Conservation (phyloP, 306 rosid genomes). For the Hippophae rhamnoides region DNA sequence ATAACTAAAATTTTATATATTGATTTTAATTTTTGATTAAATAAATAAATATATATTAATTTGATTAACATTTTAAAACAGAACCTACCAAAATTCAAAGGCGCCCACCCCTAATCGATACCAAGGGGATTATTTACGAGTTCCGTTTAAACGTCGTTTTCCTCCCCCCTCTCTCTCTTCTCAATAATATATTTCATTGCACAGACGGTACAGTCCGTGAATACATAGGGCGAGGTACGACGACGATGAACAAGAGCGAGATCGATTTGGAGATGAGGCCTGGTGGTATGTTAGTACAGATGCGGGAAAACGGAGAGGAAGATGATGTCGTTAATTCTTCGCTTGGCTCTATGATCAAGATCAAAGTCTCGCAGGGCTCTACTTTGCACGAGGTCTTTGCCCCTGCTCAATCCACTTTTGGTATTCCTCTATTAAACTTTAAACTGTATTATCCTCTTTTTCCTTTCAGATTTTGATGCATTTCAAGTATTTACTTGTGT, state of each 20-base stretch:
- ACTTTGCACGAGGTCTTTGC: conserved; percentile 23
- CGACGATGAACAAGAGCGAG: conserved; percentile 19
- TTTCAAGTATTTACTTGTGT: background rate
- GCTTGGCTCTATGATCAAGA: conserved; percentile 24
- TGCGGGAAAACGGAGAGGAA: conserved; percentile 22
- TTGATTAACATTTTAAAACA: no score
- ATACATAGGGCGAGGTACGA: background rate
- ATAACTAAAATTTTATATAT: no score
- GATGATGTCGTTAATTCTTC: conserved; percentile 11
- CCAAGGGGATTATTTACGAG: no score
- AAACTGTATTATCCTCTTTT: background rate
- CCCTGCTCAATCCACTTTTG: conserved; percentile 43
- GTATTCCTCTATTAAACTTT: conserved; percentile 15
- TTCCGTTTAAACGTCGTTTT: no score
- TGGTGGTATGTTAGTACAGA: conserved; percentile 41
- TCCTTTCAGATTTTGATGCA: background rate
- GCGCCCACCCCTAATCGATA: no score
- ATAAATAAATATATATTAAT: no score
- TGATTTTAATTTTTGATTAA: no score
- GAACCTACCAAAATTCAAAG: no score
- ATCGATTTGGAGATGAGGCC: conserved; percentile 36
- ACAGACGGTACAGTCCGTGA: background rate
- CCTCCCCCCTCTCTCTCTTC: background rate
- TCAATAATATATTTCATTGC: background rate
- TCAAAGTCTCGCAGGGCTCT: conserved; percentile 31